Evolutionary conservation across 2,329 filamentous ascomycete genomes (phyloP), one percentile per base, ranked within the genome.

Genomic region (Eutypa lata): DNA sequence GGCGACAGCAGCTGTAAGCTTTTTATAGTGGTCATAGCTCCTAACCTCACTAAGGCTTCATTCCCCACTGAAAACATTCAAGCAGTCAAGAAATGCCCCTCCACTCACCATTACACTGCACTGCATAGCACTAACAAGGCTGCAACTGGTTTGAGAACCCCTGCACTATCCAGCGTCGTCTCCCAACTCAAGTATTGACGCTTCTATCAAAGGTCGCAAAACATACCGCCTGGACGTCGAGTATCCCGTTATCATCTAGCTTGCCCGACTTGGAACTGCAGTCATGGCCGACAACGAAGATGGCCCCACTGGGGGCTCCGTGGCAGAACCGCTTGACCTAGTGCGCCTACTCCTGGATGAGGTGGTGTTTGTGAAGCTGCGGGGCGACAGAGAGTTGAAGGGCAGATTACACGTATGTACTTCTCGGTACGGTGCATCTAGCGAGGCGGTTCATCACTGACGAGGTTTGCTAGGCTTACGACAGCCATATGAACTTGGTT

Each of bases 401-500:
- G 94, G 94, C 59, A 87, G 93, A 67, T 81, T 99, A 67, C 94
- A 99, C 74, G 94, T 97, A 76, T 68, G 87, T 73, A 53, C 31
- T 13, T 21, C n/a, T 24, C 18, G 21, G 35, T 45, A 44, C 40
- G 47, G 43, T 51, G 28, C 42, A 28, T 14, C n/a, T n/a, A n/a
- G n/a, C n/a, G n/a, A n/a, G 6, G 16, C 37, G 16, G 6, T n/a
- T n/a, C n/a, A n/a, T n/a, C n/a, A 19, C 42, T 45, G 22, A 45
- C 22, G 22, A n/a, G 21, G 2, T 48, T 18, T 18, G 40, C 26
- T 54, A 99, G 94, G 94, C 94, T 52, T 99, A 99, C 71, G 94
- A 99, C 70, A 96, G 91, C 67, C 94, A 99, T 73, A 99, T 95
- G 81, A 99, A 99, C 68, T 75, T 99, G 44, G 91, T 99, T 6